Percentiles rank a stretch among this genome's conserved stretches.
Conservation (phyloP, 2,329 filamentous ascomycete genomes). For the Colletotrichum eleusines region DNA sequence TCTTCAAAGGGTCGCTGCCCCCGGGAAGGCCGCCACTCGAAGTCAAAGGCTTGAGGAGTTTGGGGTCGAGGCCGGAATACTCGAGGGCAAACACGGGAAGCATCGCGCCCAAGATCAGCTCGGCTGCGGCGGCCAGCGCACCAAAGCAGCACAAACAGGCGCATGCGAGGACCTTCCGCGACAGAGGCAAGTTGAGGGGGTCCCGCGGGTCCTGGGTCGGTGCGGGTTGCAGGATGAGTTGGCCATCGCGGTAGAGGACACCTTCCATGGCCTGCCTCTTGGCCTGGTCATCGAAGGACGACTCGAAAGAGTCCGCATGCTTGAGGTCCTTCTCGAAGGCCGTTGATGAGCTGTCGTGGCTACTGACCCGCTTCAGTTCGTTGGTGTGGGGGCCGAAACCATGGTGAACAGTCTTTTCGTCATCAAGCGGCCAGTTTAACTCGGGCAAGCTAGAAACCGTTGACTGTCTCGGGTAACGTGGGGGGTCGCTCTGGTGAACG, state of each 20-base stretch:
- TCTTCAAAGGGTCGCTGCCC: conserved; percentile 42
- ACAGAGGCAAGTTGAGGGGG: conserved; percentile 26
- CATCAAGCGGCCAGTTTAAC: not conserved
- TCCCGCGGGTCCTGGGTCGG: conserved; percentile 29
- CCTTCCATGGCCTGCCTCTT: conserved; percentile 5
- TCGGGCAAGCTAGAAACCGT: not conserved
- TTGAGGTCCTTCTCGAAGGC: not conserved
- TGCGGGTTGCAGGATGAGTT: conserved; percentile 26
- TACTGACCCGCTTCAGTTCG: not conserved
- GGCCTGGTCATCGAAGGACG: not conserved
- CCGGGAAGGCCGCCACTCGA: conserved; percentile 41
- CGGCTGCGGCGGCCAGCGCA: conserved; percentile 46
- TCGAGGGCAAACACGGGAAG: conserved; percentile 52
- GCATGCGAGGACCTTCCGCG: conserved; percentile 13
- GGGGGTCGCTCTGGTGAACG: not conserved
- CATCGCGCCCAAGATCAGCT: conserved; percentile 47
- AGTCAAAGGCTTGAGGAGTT: conserved; percentile 44
- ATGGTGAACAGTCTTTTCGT: conserved; percentile 4
- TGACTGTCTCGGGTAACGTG: not conserved
- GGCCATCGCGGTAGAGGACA: conserved; percentile 23
- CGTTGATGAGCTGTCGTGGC: not conserved
- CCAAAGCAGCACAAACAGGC: conserved; percentile 43
- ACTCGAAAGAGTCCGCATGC: conserved; percentile 1
- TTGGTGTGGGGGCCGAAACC: not conserved
- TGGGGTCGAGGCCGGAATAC: conserved; percentile 49